Percentiles rank a stretch among this genome's conserved stretches.
Evolutionary conservation across 2,329 filamentous ascomycete genomes (phyloP).

Genomic region (Sporothrix inflata): DNA sequence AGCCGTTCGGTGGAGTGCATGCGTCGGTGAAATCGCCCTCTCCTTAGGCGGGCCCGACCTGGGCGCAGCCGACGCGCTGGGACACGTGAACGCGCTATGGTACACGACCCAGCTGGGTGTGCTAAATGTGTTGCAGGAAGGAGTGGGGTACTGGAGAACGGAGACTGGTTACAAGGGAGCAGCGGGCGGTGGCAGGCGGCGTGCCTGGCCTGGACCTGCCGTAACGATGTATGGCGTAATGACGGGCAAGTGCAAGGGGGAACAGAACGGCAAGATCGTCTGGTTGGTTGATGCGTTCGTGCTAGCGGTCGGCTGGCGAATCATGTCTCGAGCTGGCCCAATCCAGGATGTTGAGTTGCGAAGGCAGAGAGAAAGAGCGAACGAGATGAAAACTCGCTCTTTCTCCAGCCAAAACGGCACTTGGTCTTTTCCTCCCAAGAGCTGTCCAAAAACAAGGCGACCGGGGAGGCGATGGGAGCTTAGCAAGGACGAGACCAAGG

Average conservation of each 20-base stretch:
- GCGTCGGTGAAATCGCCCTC: conserved; percentile 13
- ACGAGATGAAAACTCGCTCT: conserved; percentile 6
- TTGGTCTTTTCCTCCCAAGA: conserved; percentile 10
- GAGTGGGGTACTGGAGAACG: conserved; percentile 7
- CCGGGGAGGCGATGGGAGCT: not conserved
- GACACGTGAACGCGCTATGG: conserved; percentile 35
- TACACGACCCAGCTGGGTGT: not conserved
- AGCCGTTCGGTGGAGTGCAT: conserved; percentile 22
- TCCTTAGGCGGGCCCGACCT: not conserved
- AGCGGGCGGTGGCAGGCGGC: not conserved
- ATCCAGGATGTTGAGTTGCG: not conserved
- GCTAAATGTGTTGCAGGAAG: conserved; percentile 17
- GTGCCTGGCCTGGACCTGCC: not conserved
- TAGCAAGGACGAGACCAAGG: not conserved
- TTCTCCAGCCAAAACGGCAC: conserved; percentile 22
- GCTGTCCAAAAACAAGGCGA: conserved; percentile 22
- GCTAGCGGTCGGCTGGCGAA: conserved; percentile 14
- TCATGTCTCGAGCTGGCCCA: conserved; percentile 1
- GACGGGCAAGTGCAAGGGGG: not conserved
- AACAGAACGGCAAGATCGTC: not conserved
- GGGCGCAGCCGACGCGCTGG: conserved; percentile 31
- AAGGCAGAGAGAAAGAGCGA: conserved; percentile 15
- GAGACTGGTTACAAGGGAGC: not conserved
- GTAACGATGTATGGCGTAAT: conserved; percentile 5
- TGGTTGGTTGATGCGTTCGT: conserved; percentile 14